Conservation (phyloP, 2,329 filamentous ascomycete genomes). For the Davidsoniella eucalypti region DNA sequence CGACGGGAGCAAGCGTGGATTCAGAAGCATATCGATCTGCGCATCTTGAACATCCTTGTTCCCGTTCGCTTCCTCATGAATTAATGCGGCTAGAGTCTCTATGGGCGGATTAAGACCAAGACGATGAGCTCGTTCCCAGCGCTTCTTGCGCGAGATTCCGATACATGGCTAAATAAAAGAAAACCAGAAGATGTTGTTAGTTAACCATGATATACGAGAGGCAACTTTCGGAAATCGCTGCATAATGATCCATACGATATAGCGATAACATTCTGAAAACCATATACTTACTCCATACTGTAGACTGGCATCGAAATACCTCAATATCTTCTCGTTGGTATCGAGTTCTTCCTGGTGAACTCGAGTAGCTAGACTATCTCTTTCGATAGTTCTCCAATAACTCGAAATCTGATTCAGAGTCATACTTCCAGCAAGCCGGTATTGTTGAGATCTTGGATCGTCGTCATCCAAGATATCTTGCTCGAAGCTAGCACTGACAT, state of each 20-base stretch:
- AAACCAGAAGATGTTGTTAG: not conserved
- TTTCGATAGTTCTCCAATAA: constrained; percentile 10
- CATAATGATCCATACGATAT: too few species aligned
- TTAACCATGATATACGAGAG: not conserved
- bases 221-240: not conserved
- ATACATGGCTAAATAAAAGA: constrained; percentile 54
- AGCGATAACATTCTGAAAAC: too few species aligned
- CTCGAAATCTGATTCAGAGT: constrained; percentile 3
- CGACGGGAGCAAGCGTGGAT: constrained; percentile 28
- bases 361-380: constrained; percentile 31
- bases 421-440: too few species aligned
- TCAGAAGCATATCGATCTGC: constrained; percentile 54
- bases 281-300: constrained; percentile 70
- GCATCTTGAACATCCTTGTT: constrained; percentile 44
- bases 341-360: constrained; percentile 64
- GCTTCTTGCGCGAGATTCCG: constrained; percentile 62
- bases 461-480: not conserved
- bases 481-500: not conserved
- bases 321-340: constrained; percentile 66
- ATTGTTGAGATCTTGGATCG: too few species aligned
- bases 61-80: constrained; percentile 49
- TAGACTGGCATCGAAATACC: constrained; percentile 82
- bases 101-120: constrained; percentile 78
- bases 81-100: constrained; percentile 72
- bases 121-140: constrained; percentile 73